Base-by-base conservation (phyloP, 1,139 yeast species). In the Pichia sp. region DNA sequence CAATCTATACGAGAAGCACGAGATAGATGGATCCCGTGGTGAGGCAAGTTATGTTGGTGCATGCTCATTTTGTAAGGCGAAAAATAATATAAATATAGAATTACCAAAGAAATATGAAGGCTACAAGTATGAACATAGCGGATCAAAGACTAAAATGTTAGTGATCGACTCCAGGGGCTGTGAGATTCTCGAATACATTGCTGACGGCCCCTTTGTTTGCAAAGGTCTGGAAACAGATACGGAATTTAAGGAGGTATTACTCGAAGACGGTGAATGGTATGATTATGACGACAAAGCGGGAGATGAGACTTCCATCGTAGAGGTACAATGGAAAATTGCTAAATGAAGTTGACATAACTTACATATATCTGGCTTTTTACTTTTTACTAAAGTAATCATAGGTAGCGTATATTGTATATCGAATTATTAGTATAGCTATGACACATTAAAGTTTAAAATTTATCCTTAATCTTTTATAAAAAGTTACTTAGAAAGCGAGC, bases 231-330 rank as follows among this genome's bases (percentile, higher is more conserved):
- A 72, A 14, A 59, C 74, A 3, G 57, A 60, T 9, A 67, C 83
- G 2, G 23, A 12, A 10, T 47, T 47, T 22, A 30, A 29, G 6
- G 50, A 48, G 6, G 71, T 86, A n/a, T 86, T 80, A 40, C 60
- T 86, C 35, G 72, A 69, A 29, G 96, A 86, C 28, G 76, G 73
- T 30, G 97, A 91, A 55, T 88, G 96, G 94, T 91, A 79, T 56
- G 98, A 91, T 52, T 93, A 88, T 55, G 97, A 91, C 55, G 97
- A 91, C 41, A 74, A 78, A 52, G 79, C 84, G 5, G 74, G 77
- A 10, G 74, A 66, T 20, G 96, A 91, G 57, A 96, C 87, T 17
- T 77, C 93, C 27, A 71, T 91, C 13, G 75, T 83, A 2, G 91
- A 85, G 8, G 68, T 78, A 15, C 55, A 64, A 37, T 87, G 94